Conservation (phyloP, 306 rosid genomes). For the Ziziphus jujuba region DNA sequence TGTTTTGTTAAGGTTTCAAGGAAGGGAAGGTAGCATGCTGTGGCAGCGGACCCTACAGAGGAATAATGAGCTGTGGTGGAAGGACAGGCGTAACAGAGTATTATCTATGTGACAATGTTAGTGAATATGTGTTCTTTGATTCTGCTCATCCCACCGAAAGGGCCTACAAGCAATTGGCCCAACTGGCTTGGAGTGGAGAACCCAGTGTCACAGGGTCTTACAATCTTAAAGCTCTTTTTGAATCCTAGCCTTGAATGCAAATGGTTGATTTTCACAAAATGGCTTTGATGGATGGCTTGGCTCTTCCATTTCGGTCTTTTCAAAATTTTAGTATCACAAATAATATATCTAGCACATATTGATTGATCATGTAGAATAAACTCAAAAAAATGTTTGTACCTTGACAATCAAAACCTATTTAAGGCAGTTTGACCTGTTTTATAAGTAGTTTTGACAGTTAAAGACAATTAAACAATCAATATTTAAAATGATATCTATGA, state of each 20-base stretch:
- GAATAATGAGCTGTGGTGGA: constrained; percentile 29
- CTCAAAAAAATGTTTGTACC: too few species aligned
- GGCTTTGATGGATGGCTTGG: too few species aligned
- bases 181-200: constrained; percentile 37
- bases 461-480: too few species aligned
- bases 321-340: too few species aligned
- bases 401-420: too few species aligned
- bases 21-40: constrained; percentile 58
- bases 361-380: too few species aligned
- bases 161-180: constrained; percentile 24
- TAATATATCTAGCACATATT: too few species aligned
- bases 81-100: constrained; percentile 32
- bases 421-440: too few species aligned
- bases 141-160: constrained; percentile 37
- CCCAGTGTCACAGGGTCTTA: constrained; percentile 18
- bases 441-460: too few species aligned
- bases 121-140: constrained; percentile 43
- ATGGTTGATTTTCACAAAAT: too few species aligned
- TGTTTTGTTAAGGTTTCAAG: constrained; percentile 37
- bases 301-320: too few species aligned
- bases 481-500: too few species aligned
- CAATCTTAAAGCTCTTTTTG: constrained; percentile 34
- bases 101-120: constrained; percentile 35
- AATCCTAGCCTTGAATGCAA: neutral
- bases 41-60: constrained; percentile 58